Percentiles rank a stretch among this genome's conserved stretches.
phyloP scores from a whole-genome alignment of 768 basidiomycete species.

The Boletus subparvulus region DNA sequence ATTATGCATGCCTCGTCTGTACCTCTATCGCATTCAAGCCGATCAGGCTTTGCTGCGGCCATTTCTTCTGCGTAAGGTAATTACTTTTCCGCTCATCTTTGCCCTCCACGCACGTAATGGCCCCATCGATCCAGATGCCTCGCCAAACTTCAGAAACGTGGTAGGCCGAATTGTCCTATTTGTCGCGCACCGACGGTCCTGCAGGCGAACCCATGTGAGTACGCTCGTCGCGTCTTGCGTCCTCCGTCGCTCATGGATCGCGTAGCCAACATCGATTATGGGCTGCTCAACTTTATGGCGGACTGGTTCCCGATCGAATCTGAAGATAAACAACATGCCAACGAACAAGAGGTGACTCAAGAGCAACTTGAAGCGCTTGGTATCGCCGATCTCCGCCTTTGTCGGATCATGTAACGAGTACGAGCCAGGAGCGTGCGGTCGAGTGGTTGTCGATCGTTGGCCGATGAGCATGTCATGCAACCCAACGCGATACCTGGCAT shows the following conservation, averaged over 20 bases:
- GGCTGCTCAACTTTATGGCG: constrained; percentile 80
- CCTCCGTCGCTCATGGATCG: background rate
- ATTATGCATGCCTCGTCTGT: constrained; percentile 88
- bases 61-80: constrained; percentile 74
- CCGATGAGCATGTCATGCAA: background rate
- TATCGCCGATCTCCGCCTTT: constrained; percentile 36
- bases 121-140: constrained; percentile 49
- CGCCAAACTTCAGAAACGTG: constrained; percentile 88
- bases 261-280: constrained; percentile 79
- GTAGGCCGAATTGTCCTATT: constrained; percentile 75
- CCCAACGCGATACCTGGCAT: background rate
- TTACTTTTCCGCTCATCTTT: background rate
- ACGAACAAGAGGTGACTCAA: constrained; percentile 68
- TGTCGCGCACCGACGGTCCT: constrained; percentile 80
- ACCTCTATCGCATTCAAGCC: constrained; percentile 92
- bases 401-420: constrained; percentile 41
- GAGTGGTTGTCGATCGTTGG: background rate
- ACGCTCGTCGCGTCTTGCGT: background rate
- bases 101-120: background rate
- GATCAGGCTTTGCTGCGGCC: constrained; percentile 75
- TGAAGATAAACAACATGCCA: constrained; percentile 66
- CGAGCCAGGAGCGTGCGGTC: background rate
- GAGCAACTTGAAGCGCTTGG: constrained; percentile 72
- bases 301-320: constrained; percentile 91
- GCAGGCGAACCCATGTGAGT: constrained; percentile 72